Percentiles rank a stretch among this genome's conserved stretches.
Conservation (phyloP, 192 early-diverging fungal genomes). For the Coemansia sp. region DNA sequence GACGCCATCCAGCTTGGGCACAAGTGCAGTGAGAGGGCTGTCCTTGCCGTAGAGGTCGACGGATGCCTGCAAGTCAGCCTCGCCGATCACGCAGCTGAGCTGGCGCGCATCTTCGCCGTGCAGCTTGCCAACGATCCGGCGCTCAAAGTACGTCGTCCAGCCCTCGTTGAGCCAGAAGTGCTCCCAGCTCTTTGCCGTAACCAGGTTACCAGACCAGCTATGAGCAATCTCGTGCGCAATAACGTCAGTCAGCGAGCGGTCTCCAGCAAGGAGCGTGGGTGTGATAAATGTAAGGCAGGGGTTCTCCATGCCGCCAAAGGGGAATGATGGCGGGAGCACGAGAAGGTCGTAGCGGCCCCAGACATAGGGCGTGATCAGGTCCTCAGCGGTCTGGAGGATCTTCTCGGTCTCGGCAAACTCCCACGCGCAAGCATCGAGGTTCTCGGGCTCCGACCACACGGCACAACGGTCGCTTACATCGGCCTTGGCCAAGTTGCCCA, state of each 20-base stretch:
- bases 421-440: conserved; percentile 83
- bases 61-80: conserved; percentile 68
- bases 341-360: conserved; percentile 97
- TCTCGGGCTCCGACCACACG: conserved; percentile 89
- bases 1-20: conserved; percentile 66
- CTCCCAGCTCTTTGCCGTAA: conserved; percentile 79
- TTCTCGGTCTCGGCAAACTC: conserved; percentile 83
- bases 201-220: conserved; percentile 87
- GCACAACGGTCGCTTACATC: conserved; percentile 86
- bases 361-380: conserved; percentile 82
- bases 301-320: conserved; percentile 96
- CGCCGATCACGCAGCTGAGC: conserved; percentile 84
- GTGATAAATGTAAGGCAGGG: conserved; percentile 98
- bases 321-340: conserved; percentile 82
- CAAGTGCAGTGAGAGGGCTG: conserved; percentile 66
- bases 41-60: conserved; percentile 63
- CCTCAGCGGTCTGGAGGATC: conserved; percentile 64
- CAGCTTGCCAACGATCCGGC: conserved; percentile 81
- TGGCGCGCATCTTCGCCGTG: conserved; percentile 74
- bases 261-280: conserved; percentile 92
- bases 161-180: conserved; percentile 95
- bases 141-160: conserved; percentile 90
- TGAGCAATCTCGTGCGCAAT: conserved; percentile 94
- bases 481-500: conserved; percentile 69
- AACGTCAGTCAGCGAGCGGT: conserved; percentile 90